These are phyloP conservation scores for Grigorovia yakushimaensis DNA, from an alignment of 805 yeast genomes.

Conservation along the genomic window DNA sequence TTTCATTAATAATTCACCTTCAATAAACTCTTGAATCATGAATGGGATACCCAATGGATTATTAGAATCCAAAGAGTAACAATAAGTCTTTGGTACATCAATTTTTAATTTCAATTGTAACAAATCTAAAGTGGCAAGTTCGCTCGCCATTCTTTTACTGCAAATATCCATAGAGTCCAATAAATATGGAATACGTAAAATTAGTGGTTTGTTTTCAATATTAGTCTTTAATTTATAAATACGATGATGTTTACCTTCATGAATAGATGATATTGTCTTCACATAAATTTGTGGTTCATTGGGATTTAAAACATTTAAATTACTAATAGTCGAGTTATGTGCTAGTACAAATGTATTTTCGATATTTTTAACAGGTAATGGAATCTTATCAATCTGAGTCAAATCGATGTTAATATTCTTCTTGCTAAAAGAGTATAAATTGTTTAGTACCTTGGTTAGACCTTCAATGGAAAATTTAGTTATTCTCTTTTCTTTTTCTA, in stretches of 20 bases:
- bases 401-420: constrained; percentile 21
- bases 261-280: constrained; percentile 70
- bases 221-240: constrained; percentile 64
- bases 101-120: constrained; percentile 52
- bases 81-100: constrained; percentile 62
- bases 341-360: constrained; percentile 37
- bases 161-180: constrained; percentile 57
- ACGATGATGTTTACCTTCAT: constrained; percentile 92
- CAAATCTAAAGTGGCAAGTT: constrained; percentile 91
- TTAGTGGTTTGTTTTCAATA: constrained; percentile 45
- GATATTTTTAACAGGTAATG: constrained; percentile 31
- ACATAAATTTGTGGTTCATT: constrained; percentile 38
- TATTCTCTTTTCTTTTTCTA: constrained; percentile 63
- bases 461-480: constrained; percentile 82
- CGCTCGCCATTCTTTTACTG: constrained; percentile 66
- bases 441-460: constrained; percentile 42
- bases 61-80: constrained; percentile 49
- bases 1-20: constrained; percentile 77
- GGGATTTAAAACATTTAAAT: constrained; percentile 37
- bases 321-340: constrained; percentile 36
- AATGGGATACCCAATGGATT: constrained; percentile 68
- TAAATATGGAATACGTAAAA: constrained; percentile 80
- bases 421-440: constrained; percentile 32
- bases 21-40: constrained; percentile 68
- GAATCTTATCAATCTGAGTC: constrained; percentile 18